Conservation (phyloP, 441 rosid species). For the Corymbia calophylla region DNA sequence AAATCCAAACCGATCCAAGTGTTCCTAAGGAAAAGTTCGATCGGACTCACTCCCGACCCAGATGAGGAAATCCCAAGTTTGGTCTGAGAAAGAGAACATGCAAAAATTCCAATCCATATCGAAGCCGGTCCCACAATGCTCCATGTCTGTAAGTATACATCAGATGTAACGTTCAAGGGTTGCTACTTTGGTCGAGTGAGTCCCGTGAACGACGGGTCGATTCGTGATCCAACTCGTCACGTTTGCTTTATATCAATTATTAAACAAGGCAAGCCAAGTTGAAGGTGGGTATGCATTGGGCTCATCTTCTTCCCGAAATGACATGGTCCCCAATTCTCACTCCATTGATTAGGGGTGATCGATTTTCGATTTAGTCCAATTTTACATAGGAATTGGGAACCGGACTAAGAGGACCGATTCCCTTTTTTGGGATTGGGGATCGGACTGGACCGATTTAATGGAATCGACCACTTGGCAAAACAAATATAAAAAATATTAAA, state of each 20-base stretch:
- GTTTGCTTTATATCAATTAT: not conserved
- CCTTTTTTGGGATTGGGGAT: no score
- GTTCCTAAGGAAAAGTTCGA: no score
- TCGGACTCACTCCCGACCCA: no score
- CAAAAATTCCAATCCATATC: not conserved
- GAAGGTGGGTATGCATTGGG: not conserved
- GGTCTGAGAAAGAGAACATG: no score
- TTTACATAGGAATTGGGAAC: no score
- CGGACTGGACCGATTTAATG: no score
- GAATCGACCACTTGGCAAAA: no score
- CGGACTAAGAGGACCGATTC: no score
- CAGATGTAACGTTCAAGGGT: not conserved
- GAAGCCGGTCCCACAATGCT: not conserved
- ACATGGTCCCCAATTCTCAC: not conserved
- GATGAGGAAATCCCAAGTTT: no score
- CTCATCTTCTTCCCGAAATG: not conserved
- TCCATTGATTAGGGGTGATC: not conserved
- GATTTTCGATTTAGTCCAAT: no score
- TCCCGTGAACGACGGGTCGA: not conserved
- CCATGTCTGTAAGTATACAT: not conserved
- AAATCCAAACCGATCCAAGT: no score
- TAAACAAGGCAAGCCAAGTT: not conserved
- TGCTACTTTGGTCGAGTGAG: not conserved
- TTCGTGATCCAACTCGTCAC: not conserved
- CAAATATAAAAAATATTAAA: no score